Base-by-base conservation (phyloP, 176 grass and related monocot species). In the Panicum miliaceum region DNA sequence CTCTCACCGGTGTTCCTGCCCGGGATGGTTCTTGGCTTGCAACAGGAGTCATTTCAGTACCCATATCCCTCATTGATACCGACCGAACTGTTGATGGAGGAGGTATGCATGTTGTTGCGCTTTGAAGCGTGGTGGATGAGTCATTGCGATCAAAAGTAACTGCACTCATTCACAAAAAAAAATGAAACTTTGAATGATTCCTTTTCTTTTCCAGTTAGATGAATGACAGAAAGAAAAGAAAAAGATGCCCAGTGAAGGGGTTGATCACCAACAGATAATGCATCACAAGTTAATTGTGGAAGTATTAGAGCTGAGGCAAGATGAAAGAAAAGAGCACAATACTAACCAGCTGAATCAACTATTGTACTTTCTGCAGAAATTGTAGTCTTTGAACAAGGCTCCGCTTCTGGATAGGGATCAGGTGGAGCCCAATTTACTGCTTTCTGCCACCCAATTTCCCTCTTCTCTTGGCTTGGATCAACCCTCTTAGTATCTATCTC, bases 11-110 rank as follows among this genome's bases (percentile, higher is more conserved):
- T 66, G 93, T 99, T 83, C 93, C 93, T 68, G 96, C 96, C 14
- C 93, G 85, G 48, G 96, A 99, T 72, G 93, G 96, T 57, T 99
- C 96, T 65, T 99, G 91, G 75, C 96, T 99, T 26, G 93, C 93
- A 84, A 99, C 92, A 7, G 96, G 96, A 53, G 96, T 99, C 96
- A 99, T 99, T 78, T 99, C 96, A 36, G 96, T 99, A 22, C 96
- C 96, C 96, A 99, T 96, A 54, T 96, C 96, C 70, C 96, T 93
- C 96, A 99, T 94, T 26, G 93, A 95, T 25, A 99, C 96, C 5
- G 96, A 95, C 52, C 96, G 85, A 42, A 88, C 91, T 37, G 93
- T 96, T 43, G 91, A 86, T 62, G 84, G 87, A 73, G 93, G 93
- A 73, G 78, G 84, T 64, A 96, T 82, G 74, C 91, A 88, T 78